phyloP scores from a whole-genome alignment of 768 basidiomycete species.

The Auricularia cornea region DNA sequence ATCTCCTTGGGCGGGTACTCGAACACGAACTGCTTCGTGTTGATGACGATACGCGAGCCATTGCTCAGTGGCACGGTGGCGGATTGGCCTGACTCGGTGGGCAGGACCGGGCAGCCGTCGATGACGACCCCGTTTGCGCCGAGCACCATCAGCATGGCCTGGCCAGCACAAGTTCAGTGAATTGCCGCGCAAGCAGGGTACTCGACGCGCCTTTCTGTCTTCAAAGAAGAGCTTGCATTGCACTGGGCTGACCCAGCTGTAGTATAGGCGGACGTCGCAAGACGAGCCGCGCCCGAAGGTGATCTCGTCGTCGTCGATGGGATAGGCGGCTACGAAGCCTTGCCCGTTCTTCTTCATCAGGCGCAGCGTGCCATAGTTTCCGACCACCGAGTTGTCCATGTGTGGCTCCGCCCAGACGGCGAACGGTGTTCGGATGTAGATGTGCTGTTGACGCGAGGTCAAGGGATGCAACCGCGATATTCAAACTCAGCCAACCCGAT shows the following conservation, averaged over 20 bases:
- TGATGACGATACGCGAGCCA: slow-evolving; percentile 58
- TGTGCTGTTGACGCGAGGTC: background rate
- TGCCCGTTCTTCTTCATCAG: slow-evolving; percentile 48
- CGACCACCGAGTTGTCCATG: slow-evolving; percentile 44
- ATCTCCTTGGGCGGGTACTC: slow-evolving; percentile 68
- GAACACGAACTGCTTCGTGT: slow-evolving; percentile 63
- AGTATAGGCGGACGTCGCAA: slow-evolving; percentile 65
- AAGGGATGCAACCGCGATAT: too few relatives aligned
- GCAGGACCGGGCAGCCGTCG: slow-evolving; percentile 56
- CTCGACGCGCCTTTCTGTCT: slow-evolving; percentile 45
- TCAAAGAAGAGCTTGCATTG: slow-evolving; percentile 65
- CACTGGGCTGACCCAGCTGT: slow-evolving; percentile 48
- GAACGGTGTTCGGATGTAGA: background rate
- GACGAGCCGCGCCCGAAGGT: slow-evolving; percentile 59
- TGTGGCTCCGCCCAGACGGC: too few relatives aligned
- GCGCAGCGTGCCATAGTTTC: slow-evolving; percentile 56
- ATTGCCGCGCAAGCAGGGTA: background rate
- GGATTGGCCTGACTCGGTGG: slow-evolving; percentile 28
- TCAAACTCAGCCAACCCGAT: too few relatives aligned
- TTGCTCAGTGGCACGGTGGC: slow-evolving; percentile 58
- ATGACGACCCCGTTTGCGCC: slow-evolving; percentile 50
- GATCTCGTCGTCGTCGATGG: slow-evolving; percentile 58
- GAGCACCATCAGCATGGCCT: slow-evolving; percentile 63
- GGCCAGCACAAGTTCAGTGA: background rate
- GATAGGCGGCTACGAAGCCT: slow-evolving; percentile 53